These are phyloP conservation scores for Aspergillus ellipticus DNA, from an alignment of 495 filamentous ascomycete species.

Conservation along the genomic window DNA sequence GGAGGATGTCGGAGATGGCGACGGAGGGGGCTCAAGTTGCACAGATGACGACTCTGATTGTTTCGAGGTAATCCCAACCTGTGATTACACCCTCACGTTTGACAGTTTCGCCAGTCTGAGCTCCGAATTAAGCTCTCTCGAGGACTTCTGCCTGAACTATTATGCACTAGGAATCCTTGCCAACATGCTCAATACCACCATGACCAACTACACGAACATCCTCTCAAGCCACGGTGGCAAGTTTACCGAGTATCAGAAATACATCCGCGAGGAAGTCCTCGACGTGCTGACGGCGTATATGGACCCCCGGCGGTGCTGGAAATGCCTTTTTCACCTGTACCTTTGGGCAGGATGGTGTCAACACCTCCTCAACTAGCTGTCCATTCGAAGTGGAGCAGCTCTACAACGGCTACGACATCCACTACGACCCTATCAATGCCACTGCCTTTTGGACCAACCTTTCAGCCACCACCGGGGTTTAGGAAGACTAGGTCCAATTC, in stretches of 20 bases:
- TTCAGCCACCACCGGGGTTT: background rate
- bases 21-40: background rate
- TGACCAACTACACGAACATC: background rate
- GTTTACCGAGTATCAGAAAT: background rate
- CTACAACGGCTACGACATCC: conserved; percentile 1
- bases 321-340: background rate
- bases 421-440: background rate
- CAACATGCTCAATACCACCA: background rate
- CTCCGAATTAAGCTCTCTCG: background rate
- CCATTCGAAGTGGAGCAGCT: background rate
- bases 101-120: background rate
- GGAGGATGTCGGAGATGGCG: background rate
- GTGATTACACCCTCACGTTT: background rate
- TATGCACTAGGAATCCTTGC: background rate
- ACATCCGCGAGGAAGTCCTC: background rate
- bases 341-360: background rate
- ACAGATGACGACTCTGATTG: background rate
- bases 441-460: background rate
- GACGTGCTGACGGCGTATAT: background rate
- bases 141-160: background rate
- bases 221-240: background rate
- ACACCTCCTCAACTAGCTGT: background rate
- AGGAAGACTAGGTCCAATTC: background rate
- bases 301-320: background rate
- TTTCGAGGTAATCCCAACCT: background rate